Base-by-base conservation (phyloP, 495 filamentous ascomycete species). In the Penicilliopsis zonata region DNA sequence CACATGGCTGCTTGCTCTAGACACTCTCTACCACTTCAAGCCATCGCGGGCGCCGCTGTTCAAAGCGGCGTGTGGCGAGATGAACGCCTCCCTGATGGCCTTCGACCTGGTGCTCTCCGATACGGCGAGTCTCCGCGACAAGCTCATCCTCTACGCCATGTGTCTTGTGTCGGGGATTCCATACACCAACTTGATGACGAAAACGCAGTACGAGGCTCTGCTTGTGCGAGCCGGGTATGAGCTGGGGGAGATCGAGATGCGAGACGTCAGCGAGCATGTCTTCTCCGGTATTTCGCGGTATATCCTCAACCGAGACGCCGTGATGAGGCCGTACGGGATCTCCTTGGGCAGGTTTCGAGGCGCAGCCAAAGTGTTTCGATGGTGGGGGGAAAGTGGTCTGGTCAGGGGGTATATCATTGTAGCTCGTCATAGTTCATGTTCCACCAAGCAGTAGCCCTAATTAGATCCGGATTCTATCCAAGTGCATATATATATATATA, bases 161-260 rank as follows among this genome's bases (percentile, higher is more conserved):
- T 65, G 61, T 28, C 38, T 46, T 24, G 10, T 51, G 0, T 46
- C 51, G 0, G 47, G 50, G 2, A 44, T 49, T 2, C 57, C 59
- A 3, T 65, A 49, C 18, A 29, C 41, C 1, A 65, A 62, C 34
- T 44, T 63, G 13, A 44, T 88, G 10, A 57, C 67, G 0, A 50
- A 66, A 10, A 63, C 59, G 0, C 67, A 82, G 37, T 85, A 90
- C 43, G 41, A 57, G 2, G 52, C 49, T 2, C 41, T 88, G 18
- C 31, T 59, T 7, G 37, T 55, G 17, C 17, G 18, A 12, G 52
- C 53, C 7, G 65, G 66, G 3, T 70, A 70, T 40, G 46, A 46
- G n/a, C 26, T 35, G 2, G 41, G 43, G 1, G 21, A 25, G 2
- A 58, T 70, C 37, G 40, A 43, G 27, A 57, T 69, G n/a, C 20